Percentiles rank a stretch among this genome's conserved stretches.
phyloP scores from a whole-genome alignment of 345 rosid species.

The Sonneratia caseolaris region DNA sequence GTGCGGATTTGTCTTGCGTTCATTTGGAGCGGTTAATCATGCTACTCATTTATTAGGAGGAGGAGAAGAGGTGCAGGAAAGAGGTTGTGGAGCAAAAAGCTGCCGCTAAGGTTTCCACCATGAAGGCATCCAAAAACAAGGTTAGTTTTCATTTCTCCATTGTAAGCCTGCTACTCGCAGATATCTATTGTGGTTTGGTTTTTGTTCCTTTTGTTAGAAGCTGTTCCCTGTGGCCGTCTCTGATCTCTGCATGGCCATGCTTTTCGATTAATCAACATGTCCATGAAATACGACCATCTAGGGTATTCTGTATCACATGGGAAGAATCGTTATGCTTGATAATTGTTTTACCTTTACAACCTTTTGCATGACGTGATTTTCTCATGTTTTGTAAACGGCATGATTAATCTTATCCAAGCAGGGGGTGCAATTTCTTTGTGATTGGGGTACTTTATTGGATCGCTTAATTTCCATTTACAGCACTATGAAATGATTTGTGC shows the following conservation, averaged over 20 bases:
- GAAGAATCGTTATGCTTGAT: too few species aligned
- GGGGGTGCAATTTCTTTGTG: too few species aligned
- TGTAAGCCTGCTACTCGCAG: neutral
- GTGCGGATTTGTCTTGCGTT: neutral
- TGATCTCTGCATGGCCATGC: neutral
- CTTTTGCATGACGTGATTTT: too few species aligned
- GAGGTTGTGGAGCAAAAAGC: constrained; percentile 14
- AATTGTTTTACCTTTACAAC: too few species aligned
- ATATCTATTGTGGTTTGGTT: neutral
- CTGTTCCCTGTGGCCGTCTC: neutral
- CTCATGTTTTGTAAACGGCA: too few species aligned
- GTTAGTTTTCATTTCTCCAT: constrained; percentile 4
- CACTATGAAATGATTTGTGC: too few species aligned
- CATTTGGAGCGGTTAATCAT: neutral
- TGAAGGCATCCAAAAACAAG: constrained; percentile 15
- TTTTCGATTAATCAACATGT: neutral
- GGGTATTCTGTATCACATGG: neutral
- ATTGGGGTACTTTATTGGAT: too few species aligned
- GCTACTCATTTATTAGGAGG: constrained; percentile 30
- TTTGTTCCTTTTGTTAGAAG: neutral
- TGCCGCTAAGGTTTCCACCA: constrained; percentile 17
- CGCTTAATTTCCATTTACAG: too few species aligned
- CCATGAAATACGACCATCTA: neutral
- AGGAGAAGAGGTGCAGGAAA: constrained; percentile 41
- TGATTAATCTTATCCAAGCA: too few species aligned